phyloP scores from a whole-genome alignment of 75 land plant species.

The Pinus tabuliformis region DNA sequence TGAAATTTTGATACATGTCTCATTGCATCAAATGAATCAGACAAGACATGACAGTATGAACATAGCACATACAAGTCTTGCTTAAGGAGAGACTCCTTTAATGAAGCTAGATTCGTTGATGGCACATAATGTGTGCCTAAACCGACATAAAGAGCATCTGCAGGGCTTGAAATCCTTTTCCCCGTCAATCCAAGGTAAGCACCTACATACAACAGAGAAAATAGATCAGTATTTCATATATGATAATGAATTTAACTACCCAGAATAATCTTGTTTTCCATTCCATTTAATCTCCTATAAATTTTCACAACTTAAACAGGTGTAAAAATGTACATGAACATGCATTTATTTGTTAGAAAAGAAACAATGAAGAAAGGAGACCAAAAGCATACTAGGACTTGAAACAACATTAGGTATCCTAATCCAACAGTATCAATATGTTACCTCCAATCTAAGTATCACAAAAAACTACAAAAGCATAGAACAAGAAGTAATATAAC shows the following conservation, averaged over 20 bases:
- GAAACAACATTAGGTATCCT: no score
- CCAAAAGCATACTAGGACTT: no score
- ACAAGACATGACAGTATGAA: not conserved
- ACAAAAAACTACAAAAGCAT: no score
- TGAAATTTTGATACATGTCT: not conserved
- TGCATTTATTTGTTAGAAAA: no score
- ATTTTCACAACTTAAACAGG: no score
- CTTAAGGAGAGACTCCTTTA: constrained; percentile 68
- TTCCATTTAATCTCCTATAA: not conserved
- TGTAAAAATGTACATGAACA: no score
- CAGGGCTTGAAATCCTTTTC: constrained; percentile 70
- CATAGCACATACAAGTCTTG: constrained; percentile 53
- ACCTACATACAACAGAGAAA: constrained; percentile 41
- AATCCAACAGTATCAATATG: no score
- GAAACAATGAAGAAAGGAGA: no score
- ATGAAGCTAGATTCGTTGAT: constrained; percentile 59
- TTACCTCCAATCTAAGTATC: no score
- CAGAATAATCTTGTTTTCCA: not conserved
- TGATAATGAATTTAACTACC: not conserved
- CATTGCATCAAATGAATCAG: not conserved
- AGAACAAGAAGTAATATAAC: no score
- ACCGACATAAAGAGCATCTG: constrained; percentile 90
- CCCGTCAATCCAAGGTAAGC: constrained; percentile 91
- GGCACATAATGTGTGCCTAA: constrained; percentile 91
- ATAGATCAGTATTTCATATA: not conserved